These are phyloP conservation scores for Amanita rubescens DNA, from an alignment of 768 basidiomycete genomes.

Conservation along the genomic window DNA sequence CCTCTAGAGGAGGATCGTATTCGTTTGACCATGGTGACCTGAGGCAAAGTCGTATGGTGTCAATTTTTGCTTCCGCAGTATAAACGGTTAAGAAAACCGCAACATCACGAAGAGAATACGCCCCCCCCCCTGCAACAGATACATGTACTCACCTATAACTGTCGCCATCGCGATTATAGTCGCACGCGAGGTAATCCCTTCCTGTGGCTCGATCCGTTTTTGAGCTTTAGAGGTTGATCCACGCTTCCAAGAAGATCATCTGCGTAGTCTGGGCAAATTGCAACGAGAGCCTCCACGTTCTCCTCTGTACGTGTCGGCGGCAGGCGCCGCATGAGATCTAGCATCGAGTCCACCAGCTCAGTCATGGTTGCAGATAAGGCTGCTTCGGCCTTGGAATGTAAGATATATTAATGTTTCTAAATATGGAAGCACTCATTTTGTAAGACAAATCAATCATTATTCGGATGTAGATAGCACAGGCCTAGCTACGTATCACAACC, in stretches of 20 bases:
- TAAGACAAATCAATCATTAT: neutral
- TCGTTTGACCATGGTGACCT: conserved; percentile 99
- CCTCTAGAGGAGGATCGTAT: conserved; percentile 85
- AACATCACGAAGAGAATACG: neutral
- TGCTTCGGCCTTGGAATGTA: neutral
- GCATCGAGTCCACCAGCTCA: conserved; percentile 85
- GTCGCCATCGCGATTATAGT: conserved; percentile 90
- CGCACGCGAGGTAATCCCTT: conserved; percentile 87
- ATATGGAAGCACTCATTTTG: neutral
- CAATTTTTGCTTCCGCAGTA: neutral
- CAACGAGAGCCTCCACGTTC: conserved; percentile 76
- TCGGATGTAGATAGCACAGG: neutral
- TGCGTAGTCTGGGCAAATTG: conserved; percentile 85
- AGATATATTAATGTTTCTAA: neutral
- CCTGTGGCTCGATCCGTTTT: conserved; percentile 75
- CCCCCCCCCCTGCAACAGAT: neutral
- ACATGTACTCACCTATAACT: conserved; percentile 63
- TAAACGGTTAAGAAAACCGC: neutral
- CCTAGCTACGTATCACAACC: neutral
- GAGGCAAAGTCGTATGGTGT: neutral
- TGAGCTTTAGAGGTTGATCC: conserved; percentile 85
- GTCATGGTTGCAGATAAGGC: conserved; percentile 35
- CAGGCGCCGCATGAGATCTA: conserved; percentile 93
- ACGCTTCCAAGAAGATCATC: conserved; percentile 94
- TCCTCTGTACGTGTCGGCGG: conserved; percentile 85